Evolutionary conservation across 2,329 filamentous ascomycete genomes (phyloP).

Genomic region (Fusarium annulatum): DNA sequence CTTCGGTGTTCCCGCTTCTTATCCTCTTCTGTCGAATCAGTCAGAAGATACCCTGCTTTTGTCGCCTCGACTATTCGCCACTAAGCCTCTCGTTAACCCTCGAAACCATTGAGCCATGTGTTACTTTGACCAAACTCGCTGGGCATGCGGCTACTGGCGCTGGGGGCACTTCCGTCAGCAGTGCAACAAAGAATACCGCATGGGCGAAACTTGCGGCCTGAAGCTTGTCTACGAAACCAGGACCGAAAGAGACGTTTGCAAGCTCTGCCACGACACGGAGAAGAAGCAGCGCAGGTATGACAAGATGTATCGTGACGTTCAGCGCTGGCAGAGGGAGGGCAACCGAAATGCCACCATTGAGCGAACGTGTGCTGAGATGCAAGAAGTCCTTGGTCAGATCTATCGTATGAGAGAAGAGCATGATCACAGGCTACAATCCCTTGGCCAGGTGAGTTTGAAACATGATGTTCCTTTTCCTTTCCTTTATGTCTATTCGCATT

Average conservation of each 20-base stretch:
- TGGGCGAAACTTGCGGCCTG: constrained; percentile 95
- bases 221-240: constrained; percentile 85
- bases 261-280: constrained; percentile 88
- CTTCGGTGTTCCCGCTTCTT: constrained; percentile 28
- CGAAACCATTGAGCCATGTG: constrained; percentile 72
- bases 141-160: constrained; percentile 89
- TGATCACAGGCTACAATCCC: constrained; percentile 48
- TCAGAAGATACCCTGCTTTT: constrained; percentile 10
- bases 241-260: constrained; percentile 74
- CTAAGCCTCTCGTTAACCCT: constrained; percentile 26
- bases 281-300: constrained; percentile 81
- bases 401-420: constrained; percentile 58
- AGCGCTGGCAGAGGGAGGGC: constrained; percentile 81
- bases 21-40: constrained; percentile 25
- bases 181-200: constrained; percentile 94
- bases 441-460: constrained; percentile 44
- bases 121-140: constrained; percentile 92
- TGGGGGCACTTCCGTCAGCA: constrained; percentile 94
- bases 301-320: constrained; percentile 80
- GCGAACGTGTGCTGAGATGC: constrained; percentile 76
- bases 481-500: constrained; percentile 1
- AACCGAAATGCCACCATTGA: constrained; percentile 79
- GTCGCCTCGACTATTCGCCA: constrained; percentile 14
- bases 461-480: constrained; percentile 3
- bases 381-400: constrained; percentile 71